Evolutionary conservation across 768 basidiomycete species (phyloP), one percentile per base, ranked within the genome.

Genomic region (Chalciporus chontae): DNA sequence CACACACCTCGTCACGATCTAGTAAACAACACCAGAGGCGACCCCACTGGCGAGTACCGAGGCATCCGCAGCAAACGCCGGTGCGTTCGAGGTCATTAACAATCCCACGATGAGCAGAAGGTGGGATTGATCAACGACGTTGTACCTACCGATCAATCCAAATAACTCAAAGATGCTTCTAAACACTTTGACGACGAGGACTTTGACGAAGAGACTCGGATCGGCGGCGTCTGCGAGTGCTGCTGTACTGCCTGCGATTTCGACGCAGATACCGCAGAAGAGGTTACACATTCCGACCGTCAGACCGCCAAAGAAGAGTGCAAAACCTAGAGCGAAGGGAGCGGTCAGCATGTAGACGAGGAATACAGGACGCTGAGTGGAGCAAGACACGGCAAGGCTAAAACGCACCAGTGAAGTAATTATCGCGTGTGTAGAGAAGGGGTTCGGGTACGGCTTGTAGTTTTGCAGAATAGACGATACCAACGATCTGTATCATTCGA

Each of bases 291-390:
- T 65, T 14, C 96, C 96, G 24, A 95, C 94, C 2, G 93, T 94
- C 29, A 97, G 72, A 26, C 96, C 96, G 19, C 94, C 94, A 87
- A 94, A 98, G 78, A 99, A 98, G 44, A 98, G 78, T 3, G 95
- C 87, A 61, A 81, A 97, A 5, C 93, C 91, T 91, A 11, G 6
- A 14, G 27, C 9, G 17, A 14, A n/a, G 26, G n/a, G n/a, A 6
- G 8, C 26, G 8, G 5, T 56, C 17, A 26, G 19, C 11, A 17
- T 11, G 18, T 13, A 47, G 21, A 37, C 24, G 15, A 24, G 27
- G 19, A 47, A 17, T 38, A 18, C 8, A 17, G 5, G n/a, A 14
- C 11, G 1, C 14, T 4, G 21, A 21, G 21, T 21, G 21, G 34
- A 9, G 43, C 8, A 39, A 46, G 27, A 46, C 18, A 43, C 37